Evolutionary conservation across 176 grass and related monocot genomes (phyloP).

Genomic region (Aegilops tauschii): DNA sequence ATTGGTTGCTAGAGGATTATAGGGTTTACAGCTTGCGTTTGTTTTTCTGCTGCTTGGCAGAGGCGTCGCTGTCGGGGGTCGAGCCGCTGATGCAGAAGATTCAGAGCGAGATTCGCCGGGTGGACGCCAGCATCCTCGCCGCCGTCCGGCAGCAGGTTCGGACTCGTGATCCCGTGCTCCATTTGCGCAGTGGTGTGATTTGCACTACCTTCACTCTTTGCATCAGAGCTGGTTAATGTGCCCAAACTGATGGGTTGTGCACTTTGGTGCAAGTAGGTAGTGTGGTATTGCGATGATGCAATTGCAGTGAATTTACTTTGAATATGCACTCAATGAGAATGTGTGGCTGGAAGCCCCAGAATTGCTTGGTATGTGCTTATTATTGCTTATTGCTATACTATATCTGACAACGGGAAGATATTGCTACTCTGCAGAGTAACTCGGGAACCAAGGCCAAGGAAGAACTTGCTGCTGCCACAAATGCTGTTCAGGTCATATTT

Average conservation of each 20-base stretch:
- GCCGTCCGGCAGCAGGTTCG: conserved; percentile 93
- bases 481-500: conserved; percentile 86
- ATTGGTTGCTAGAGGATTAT: background rate
- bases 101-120: conserved; percentile 94
- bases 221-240: background rate
- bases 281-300: background rate
- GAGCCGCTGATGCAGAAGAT: conserved; percentile 99
- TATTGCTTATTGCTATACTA: background rate
- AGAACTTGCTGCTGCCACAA: conserved; percentile 96
- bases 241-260: background rate
- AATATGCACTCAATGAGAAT: background rate
- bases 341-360: background rate
- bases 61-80: conserved; percentile 88
- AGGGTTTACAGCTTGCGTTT: conserved; percentile 6
- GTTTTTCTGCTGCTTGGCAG: conserved; percentile 33
- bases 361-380: background rate
- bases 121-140: conserved; percentile 89
- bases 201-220: background rate
- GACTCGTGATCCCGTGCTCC: background rate
- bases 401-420: background rate
- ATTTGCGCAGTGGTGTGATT: background rate
- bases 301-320: background rate
- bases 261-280: background rate
- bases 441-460: conserved; percentile 98
- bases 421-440: conserved; percentile 68